Evolutionary conservation across 768 basidiomycete genomes (phyloP).

Genomic region (Xerocomellus amylosporus): DNA sequence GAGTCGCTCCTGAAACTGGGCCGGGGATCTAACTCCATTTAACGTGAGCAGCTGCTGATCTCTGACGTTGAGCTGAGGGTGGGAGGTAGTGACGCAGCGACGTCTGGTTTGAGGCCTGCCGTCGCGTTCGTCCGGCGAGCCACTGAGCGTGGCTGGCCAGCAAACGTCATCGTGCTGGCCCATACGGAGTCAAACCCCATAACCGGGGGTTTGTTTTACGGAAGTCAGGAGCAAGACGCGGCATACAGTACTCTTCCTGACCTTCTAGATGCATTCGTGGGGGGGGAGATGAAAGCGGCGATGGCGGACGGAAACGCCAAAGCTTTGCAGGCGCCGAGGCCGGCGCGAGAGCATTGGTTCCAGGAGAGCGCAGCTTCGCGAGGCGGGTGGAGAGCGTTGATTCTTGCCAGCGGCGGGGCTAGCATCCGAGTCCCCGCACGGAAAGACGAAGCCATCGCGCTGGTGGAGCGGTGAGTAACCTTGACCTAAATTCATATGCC

Average conservation of each 20-base stretch:
- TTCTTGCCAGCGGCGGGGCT: background rate
- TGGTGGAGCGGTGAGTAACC: background rate
- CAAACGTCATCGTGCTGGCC: background rate
- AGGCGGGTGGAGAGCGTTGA: background rate
- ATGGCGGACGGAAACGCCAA: background rate
- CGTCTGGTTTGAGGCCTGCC: background rate
- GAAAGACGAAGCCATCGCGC: background rate
- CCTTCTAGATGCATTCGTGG: background rate
- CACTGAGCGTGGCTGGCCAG: background rate
- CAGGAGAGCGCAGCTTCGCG: background rate
- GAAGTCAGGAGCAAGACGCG: background rate
- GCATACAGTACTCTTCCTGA: background rate
- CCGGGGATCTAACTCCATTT: too few relatives aligned
- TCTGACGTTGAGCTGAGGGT: background rate
- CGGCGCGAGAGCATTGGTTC: background rate
- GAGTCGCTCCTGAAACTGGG: too few relatives aligned
- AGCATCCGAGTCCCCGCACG: background rate
- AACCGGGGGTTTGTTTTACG: background rate
- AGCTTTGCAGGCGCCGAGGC: background rate
- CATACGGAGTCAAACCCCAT: background rate
- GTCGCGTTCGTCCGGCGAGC: background rate
- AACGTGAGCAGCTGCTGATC: background rate
- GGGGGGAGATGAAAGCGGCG: background rate
- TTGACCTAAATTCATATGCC: too few relatives aligned
- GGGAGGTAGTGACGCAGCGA: background rate